Base-by-base conservation (phyloP, 2,329 filamentous ascomycete genomes). In the Triangularia verruculosa region DNA sequence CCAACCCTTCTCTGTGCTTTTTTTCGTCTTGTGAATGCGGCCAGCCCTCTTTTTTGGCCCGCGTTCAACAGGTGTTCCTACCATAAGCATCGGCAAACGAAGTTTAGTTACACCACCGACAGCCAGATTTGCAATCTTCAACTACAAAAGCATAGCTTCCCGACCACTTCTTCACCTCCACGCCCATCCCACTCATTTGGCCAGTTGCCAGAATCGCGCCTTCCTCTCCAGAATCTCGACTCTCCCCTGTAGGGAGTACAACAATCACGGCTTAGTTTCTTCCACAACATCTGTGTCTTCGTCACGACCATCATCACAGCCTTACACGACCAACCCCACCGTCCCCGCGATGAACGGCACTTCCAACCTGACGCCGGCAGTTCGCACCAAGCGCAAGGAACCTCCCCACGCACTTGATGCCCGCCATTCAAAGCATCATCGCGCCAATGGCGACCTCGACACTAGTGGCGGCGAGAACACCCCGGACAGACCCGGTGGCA, bases 371-470 rank as follows among this genome's bases (percentile, higher is more conserved):
- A 68, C 30, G 30, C 30, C 61, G n/a, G 25, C 69, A 7, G 52
- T 65, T 32, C 78, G 80, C 73, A 75, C 77, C 65, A 85, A 85
- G 77, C 81, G 83, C 72, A 85, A 85, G 73, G 81, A 71, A 59
- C 68, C 79, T 28, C 77, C 79, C 34, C 76, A 77, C 65, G 74
- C 79, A 13, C 57, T 78, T 52, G 77, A 78, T 30, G 74, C 75
- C 27, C 75, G 78, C 32, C 77, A 77, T 17, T 72, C 75, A 24
- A 80, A 81, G 70, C 78, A 80, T 65, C 74, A 77, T 52, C 77
- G 78, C 57, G 70, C 74, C n/a, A 68, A 74, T 25, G 83, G 83
- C 68, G 82, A 80, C 70, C 73, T 78, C 15, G 22, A 47, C n/a
- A 80, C 80, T 8, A 80, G 81, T 9, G 78, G 78, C 51, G 80